These are phyloP conservation scores for Ascochyta lentis DNA, from an alignment of 2,329 filamentous ascomycete species.

Conservation along the genomic window DNA sequence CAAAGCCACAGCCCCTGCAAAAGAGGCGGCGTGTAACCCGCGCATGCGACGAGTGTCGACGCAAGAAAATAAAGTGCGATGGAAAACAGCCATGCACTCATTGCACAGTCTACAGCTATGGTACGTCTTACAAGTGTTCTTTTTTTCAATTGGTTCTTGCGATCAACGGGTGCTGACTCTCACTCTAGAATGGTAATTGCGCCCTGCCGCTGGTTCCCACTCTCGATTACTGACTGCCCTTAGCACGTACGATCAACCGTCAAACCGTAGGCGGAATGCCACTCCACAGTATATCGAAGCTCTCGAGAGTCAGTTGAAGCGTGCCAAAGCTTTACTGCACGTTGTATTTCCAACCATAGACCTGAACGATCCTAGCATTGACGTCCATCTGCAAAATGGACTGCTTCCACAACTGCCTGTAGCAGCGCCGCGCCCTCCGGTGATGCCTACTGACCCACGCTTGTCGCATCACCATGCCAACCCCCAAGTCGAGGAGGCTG, in stretches of 20 bases:
- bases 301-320: conserved; percentile 80
- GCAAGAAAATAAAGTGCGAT: conserved; percentile 63
- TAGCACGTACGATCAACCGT: conserved; percentile 88
- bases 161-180: conserved; percentile 3
- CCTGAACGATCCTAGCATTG: conserved; percentile 82
- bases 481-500: conserved; percentile 42
- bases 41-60: conserved; percentile 51
- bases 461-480: conserved; percentile 28
- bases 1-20: conserved; percentile 47
- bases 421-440: conserved; percentile 29
- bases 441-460: conserved; percentile 29
- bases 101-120: conserved; percentile 98
- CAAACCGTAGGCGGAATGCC: conserved; percentile 87
- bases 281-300: conserved; percentile 93
- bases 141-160: background rate
- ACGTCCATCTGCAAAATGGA: conserved; percentile 76
- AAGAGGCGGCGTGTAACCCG: conserved; percentile 54
- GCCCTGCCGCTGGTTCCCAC: background rate
- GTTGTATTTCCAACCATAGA: conserved; percentile 84
- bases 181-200: conserved; percentile 9
- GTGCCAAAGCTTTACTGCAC: conserved; percentile 79
- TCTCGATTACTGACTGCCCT: conserved; percentile 12
- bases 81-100: conserved; percentile 73
- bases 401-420: conserved; percentile 53
- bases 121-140: conserved; percentile 55